phyloP scores from a whole-genome alignment of 495 filamentous ascomycete genomes.

The Darksidea phi region DNA sequence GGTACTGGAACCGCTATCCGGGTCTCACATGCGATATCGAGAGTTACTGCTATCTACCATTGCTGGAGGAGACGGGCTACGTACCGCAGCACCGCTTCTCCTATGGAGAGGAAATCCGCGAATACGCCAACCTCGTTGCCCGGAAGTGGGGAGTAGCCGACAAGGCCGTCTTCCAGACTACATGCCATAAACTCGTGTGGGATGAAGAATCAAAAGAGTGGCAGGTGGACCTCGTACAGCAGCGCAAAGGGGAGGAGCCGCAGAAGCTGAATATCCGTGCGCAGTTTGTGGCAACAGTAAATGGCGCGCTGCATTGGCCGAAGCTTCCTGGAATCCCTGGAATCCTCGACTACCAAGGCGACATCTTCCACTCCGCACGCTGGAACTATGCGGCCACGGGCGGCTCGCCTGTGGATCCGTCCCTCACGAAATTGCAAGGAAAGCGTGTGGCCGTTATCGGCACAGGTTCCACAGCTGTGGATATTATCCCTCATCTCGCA shows the following conservation, averaged over 20 bases:
- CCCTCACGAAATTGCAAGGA: constrained; percentile 48
- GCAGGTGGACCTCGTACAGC: constrained; percentile 42
- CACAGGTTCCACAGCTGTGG: constrained; percentile 57
- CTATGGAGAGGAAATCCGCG: constrained; percentile 48
- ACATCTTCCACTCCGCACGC: constrained; percentile 54
- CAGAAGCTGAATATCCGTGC: constrained; percentile 38
- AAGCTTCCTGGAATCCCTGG: constrained; percentile 49
- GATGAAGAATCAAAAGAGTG: constrained; percentile 47
- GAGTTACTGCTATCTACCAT: constrained; percentile 54
- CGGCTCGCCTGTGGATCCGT: constrained; percentile 49
- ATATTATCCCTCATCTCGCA: constrained; percentile 53
- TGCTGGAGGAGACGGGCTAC: constrained; percentile 58
- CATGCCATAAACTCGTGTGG: constrained; percentile 45
- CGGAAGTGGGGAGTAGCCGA: constrained; percentile 49
- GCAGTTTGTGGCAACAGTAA: constrained; percentile 44
- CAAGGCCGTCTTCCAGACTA: constrained; percentile 51
- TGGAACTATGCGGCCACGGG: constrained; percentile 58
- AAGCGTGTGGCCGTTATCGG: constrained; percentile 56
- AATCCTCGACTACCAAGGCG: constrained; percentile 48
- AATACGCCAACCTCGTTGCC: constrained; percentile 47
- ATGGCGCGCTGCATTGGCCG: constrained; percentile 48
- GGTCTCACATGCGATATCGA: constrained; percentile 55
- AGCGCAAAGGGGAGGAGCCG: constrained; percentile 31
- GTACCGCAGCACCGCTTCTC: constrained; percentile 52
- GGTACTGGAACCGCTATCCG: constrained; percentile 59